Percentiles rank a stretch among this genome's conserved stretches.
These are phyloP conservation scores for Tulasnella sp. DNA, from an alignment of 768 basidiomycete species.

Conservation along the genomic window DNA sequence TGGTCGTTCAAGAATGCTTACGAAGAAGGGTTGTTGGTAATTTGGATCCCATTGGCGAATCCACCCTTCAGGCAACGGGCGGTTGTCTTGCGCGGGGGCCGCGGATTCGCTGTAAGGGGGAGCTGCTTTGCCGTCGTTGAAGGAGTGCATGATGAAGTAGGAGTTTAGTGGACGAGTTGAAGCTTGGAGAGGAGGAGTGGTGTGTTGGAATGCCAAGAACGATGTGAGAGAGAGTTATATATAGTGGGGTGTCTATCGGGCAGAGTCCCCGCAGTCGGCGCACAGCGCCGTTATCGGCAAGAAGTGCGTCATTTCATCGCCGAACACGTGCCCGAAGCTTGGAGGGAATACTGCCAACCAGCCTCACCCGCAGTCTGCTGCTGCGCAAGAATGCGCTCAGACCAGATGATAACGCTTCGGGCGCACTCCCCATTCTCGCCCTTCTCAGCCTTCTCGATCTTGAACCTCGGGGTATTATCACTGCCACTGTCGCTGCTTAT, in stretches of 20 bases:
- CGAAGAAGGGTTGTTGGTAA: constrained; percentile 38
- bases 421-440: neutral
- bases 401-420: neutral
- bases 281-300: neutral
- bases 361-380: neutral
- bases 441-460: neutral
- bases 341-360: neutral
- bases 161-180: neutral
- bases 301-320: neutral
- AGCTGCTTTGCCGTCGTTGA: neutral
- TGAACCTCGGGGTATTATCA: neutral
- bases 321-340: neutral
- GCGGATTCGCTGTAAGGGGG: neutral
- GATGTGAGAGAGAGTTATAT: neutral
- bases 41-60: neutral
- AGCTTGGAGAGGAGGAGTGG: too few species aligned
- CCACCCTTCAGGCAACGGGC: constrained; percentile 7
- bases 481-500: too few species aligned
- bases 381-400: neutral
- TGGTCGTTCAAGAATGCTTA: constrained; percentile 25
- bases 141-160: neutral
- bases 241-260: neutral
- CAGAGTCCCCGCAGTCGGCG: neutral
- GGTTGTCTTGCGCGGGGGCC: neutral
- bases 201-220: neutral